phyloP scores from a whole-genome alignment of 306 rosid genomes.

The Acacia melanoxylon region DNA sequence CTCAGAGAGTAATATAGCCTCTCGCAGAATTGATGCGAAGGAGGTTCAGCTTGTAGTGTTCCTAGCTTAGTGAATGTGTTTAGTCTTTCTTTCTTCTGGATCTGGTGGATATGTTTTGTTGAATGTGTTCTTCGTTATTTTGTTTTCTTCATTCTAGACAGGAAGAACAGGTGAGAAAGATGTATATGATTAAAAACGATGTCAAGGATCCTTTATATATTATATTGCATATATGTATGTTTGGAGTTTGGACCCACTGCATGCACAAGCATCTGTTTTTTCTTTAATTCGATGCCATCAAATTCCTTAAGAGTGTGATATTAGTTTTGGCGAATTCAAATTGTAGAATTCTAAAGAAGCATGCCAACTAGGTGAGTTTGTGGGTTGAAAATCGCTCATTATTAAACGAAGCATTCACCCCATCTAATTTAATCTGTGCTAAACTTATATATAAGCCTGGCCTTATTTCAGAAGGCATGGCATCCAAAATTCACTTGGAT shows the following conservation, averaged over 20 bases:
- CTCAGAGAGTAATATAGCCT: slow-evolving; percentile 42
- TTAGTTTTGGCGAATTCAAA: neutral
- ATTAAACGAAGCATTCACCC: neutral
- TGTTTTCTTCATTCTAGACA: neutral
- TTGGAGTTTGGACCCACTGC: neutral
- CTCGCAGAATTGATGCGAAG: neutral
- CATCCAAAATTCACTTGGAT: slow-evolving; percentile 20
- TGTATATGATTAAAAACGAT: slow-evolving; percentile 37
- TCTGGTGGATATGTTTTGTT: neutral
- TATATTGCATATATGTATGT: neutral
- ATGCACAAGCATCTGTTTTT: neutral
- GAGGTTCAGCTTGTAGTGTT: neutral
- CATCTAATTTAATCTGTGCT: neutral
- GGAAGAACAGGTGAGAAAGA: slow-evolving; percentile 1
- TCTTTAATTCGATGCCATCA: neutral
- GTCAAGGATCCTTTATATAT: slow-evolving; percentile 19
- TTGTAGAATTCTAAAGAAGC: neutral
- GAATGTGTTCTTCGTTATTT: neutral
- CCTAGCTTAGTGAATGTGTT: neutral
- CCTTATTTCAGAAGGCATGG: neutral
- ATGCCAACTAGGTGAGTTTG: neutral
- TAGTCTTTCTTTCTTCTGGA: neutral
- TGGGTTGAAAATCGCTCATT: neutral
- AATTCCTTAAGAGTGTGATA: neutral
- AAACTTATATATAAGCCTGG: neutral